A percentile compares a stretch with the other conserved stretches of the same genome.
phyloP scores from a whole-genome alignment of 2,329 filamentous ascomycete species.

The Raffaelea deltoideospora region DNA sequence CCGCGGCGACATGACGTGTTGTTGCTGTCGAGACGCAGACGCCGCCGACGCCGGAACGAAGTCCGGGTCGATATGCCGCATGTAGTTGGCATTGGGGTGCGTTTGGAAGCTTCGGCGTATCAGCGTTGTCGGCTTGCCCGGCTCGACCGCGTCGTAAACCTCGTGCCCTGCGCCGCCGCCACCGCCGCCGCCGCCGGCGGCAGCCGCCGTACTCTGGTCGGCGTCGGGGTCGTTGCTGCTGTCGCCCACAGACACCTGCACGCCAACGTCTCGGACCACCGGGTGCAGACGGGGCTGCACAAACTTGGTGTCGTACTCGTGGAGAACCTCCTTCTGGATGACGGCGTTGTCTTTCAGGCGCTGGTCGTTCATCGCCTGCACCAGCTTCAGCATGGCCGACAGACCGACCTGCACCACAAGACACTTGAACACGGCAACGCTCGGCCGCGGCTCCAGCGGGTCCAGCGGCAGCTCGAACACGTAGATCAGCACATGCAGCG shows the following conservation, averaged over 20 bases:
- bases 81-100: conserved; percentile 71
- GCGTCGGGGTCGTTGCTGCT: neutral
- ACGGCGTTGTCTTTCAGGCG: conserved; percentile 73
- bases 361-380: conserved; percentile 63
- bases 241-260: conserved; percentile 49
- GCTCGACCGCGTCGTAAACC: conserved; percentile 19
- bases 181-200: no score
- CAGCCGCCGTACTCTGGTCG: no score
- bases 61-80: conserved; percentile 57
- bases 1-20: conserved; percentile 21
- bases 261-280: conserved; percentile 61
- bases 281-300: conserved; percentile 83
- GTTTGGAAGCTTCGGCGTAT: conserved; percentile 66
- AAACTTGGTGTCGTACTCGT: conserved; percentile 92
- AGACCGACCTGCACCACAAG: conserved; percentile 62
- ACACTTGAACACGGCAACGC: conserved; percentile 71
- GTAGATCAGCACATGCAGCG: conserved; percentile 83
- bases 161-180: conserved; percentile 21
- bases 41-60: conserved; percentile 21
- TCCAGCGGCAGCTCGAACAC: conserved; percentile 71
- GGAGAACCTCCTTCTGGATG: conserved; percentile 81
- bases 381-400: conserved; percentile 58
- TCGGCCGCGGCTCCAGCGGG: conserved; percentile 63
- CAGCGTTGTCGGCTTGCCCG: conserved; percentile 40
- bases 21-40: conserved; percentile 22